A percentile compares a stretch with the other conserved stretches of the same genome.
These are phyloP conservation scores for Yamadazyma jaroonii DNA, from an alignment of 1,139 yeast genomes.

Conservation along the genomic window DNA sequence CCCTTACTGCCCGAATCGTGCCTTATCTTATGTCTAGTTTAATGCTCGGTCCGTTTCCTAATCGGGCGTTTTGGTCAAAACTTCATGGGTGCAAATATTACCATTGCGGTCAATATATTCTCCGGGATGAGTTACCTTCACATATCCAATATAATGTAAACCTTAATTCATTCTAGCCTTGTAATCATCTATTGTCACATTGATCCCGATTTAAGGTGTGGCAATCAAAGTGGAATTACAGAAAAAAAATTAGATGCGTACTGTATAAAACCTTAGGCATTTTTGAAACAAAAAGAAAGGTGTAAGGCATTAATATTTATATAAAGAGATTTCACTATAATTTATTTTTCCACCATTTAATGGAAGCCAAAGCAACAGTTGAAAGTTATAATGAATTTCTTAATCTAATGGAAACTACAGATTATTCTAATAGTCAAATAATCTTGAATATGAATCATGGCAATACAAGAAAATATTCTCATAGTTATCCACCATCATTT, in stretches of 20 bases:
- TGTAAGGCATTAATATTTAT: slow-evolving; percentile 1
- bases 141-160: too few species aligned
- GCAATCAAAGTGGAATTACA: too few species aligned
- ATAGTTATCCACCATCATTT: slow-evolving; percentile 10
- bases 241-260: not conserved
- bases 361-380: slow-evolving; percentile 12
- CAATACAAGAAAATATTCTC: slow-evolving; percentile 1
- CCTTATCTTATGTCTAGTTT: too few species aligned
- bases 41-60: too few species aligned
- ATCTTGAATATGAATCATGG: too few species aligned
- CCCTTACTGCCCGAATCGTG: too few species aligned
- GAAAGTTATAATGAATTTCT: slow-evolving; percentile 33
- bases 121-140: not conserved
- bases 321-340: not conserved
- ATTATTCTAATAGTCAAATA: slow-evolving; percentile 18
- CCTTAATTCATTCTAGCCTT: too few species aligned
- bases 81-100: too few species aligned
- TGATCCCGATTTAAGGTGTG: too few species aligned
- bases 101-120: too few species aligned
- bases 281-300: not conserved
- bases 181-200: too few species aligned
- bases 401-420: slow-evolving; percentile 26
- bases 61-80: not conserved
- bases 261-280: slow-evolving; percentile 1
- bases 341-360: not conserved